phyloP scores from a whole-genome alignment of 2,329 filamentous ascomycete species.

The Parasarocladium wereldwijsianum region DNA sequence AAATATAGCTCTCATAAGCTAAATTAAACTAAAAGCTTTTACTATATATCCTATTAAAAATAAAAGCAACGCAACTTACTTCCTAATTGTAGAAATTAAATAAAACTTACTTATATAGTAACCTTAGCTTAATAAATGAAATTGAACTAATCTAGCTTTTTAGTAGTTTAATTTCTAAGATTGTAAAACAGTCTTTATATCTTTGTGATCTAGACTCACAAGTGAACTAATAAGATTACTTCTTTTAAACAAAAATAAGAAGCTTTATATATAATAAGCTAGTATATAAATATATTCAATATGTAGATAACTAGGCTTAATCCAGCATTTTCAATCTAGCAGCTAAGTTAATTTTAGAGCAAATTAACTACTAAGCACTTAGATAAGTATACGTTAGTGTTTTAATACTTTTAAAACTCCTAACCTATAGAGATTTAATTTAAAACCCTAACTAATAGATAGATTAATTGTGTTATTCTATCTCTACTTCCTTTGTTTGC shows the following conservation, averaged over 20 bases:
- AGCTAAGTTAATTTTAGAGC: background rate
- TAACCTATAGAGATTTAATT: background rate
- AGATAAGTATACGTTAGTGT: background rate
- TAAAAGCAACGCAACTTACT: too few relatives aligned
- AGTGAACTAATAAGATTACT: background rate
- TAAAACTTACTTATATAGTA: background rate
- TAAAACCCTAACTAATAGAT: slow-evolving; percentile 3
- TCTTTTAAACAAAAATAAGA: background rate
- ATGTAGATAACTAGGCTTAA: background rate
- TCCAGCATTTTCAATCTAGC: background rate
- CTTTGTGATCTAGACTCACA: background rate
- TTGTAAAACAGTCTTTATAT: background rate
- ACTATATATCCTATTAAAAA: slow-evolving; percentile 1
- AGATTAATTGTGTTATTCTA: background rate
- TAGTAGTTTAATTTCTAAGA: background rate
- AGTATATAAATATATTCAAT: background rate
- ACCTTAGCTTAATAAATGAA: slow-evolving; percentile 1
- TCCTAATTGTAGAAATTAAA: too few relatives aligned
- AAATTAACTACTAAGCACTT: background rate
- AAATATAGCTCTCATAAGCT: too few relatives aligned
- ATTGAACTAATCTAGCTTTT: slow-evolving; percentile 3
- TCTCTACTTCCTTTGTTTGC: background rate
- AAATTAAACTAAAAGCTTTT: background rate
- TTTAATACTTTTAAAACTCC: slow-evolving; percentile 1
- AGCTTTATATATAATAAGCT: background rate